Conservation (phyloP, 1,284 basidiomycete genomes). For the Omphalotus olearius region DNA sequence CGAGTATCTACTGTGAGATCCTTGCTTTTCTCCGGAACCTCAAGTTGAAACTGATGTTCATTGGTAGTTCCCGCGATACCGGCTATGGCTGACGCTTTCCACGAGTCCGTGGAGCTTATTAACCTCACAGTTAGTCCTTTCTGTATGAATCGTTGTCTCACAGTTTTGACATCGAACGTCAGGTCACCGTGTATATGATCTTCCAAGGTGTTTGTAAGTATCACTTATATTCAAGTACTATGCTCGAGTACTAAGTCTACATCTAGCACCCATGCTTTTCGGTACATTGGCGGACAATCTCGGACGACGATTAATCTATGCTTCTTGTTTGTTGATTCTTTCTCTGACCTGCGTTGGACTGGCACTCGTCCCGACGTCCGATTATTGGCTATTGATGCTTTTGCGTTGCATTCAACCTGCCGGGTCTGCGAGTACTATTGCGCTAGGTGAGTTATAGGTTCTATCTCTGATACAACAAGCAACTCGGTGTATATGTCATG, state of each 20-base stretch:
- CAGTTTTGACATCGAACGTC: background rate
- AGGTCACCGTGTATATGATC: conserved; percentile 10
- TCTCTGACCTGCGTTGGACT: conserved; percentile 6
- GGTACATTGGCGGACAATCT: conserved; percentile 5
- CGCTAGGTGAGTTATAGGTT: background rate
- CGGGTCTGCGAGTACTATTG: conserved; percentile 8
- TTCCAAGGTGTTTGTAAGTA: conserved; percentile 10
- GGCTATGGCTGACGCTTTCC: conserved; percentile 53
- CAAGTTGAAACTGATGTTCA: too few species aligned
- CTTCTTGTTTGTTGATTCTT: conserved; percentile 1
- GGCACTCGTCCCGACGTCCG: conserved; percentile 5
- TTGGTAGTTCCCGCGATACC: conserved; percentile 40
- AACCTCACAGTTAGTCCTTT: conserved; percentile 53
- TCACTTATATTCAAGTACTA: background rate
- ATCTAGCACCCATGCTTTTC: conserved; percentile 6
- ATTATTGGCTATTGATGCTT: conserved; percentile 6
- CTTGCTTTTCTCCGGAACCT: too few species aligned
- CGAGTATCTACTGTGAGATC: conserved; percentile 6
- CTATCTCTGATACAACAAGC: background rate
- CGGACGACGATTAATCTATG: conserved; percentile 5
- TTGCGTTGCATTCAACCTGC: conserved; percentile 6
- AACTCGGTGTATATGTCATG: too few species aligned
- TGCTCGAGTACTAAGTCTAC: background rate
- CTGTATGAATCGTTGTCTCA: background rate
- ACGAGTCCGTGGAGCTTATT: conserved; percentile 64